Evolutionary conservation across 768 basidiomycete genomes (phyloP).

Genomic region (Naganishia vaughanmartiniae): DNA sequence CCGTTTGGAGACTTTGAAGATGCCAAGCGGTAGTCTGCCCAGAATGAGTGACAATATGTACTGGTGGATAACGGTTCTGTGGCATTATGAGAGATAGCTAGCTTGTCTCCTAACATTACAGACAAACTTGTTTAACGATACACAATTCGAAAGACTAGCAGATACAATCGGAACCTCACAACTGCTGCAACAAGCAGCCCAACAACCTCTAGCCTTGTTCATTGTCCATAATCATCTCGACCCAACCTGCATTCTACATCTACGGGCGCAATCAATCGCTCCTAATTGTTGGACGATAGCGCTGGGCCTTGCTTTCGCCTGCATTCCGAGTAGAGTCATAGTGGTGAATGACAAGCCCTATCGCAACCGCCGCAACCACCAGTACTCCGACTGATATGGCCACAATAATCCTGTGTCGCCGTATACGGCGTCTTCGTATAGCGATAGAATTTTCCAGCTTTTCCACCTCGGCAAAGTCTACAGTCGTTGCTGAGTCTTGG

Average conservation of each 20-base stretch:
- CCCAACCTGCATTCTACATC: neutral
- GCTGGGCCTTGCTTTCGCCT: neutral
- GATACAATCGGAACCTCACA: neutral
- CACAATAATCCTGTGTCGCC: neutral
- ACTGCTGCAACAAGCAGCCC: neutral
- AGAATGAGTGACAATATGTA: neutral
- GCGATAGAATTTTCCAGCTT: neutral
- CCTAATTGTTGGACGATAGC: neutral
- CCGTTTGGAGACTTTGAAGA: constrained; percentile 47
- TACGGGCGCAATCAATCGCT: neutral
- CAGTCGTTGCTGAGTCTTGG: neutral
- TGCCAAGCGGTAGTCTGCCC: constrained; percentile 3
- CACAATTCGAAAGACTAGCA: neutral
- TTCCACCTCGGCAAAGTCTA: neutral
- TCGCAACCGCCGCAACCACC: neutral
- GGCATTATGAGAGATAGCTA: neutral
- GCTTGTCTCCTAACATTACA: neutral
- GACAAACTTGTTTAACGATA: neutral
- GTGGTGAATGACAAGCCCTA: neutral
- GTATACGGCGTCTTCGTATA: neutral
- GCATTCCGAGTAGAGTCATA: neutral
- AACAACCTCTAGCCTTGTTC: neutral
- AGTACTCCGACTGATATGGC: neutral
- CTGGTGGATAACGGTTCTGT: neutral
- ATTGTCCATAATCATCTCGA: neutral